Evolutionary conservation across 2,329 filamentous ascomycete species (phyloP).

Genomic region (Acrodontium crateriforme): DNA sequence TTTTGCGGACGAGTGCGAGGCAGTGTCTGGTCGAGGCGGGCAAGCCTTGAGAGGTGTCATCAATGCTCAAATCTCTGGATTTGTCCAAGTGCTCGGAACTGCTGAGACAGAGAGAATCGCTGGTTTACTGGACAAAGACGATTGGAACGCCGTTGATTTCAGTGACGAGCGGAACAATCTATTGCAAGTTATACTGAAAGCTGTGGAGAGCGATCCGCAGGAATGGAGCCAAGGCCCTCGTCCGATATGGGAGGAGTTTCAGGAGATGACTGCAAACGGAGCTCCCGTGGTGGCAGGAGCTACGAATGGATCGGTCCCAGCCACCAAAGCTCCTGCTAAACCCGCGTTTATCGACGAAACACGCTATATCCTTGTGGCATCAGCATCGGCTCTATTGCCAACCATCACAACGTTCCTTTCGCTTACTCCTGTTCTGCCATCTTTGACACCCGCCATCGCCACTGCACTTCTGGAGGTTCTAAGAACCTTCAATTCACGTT

Average conservation of each 20-base stretch:
- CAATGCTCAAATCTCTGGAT: constrained; percentile 69
- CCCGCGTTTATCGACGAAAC: constrained; percentile 68
- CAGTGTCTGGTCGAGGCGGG: constrained; percentile 65
- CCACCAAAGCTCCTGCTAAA: constrained; percentile 7
- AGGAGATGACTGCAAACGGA: constrained; percentile 5
- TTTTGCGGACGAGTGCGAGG: constrained; percentile 77
- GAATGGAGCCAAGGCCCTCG: constrained; percentile 47
- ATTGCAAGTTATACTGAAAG: constrained; percentile 51
- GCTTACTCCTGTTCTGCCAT: constrained; percentile 72
- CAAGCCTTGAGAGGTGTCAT: constrained; percentile 64
- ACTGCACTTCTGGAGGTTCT: constrained; percentile 70
- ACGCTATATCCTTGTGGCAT: constrained; percentile 72
- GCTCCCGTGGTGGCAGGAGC: neutral
- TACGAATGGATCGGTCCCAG: constrained; percentile 1
- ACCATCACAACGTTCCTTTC: constrained; percentile 74
- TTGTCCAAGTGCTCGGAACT: constrained; percentile 58
- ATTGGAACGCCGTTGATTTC: constrained; percentile 69
- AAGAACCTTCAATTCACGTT: constrained; percentile 87
- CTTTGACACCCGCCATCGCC: constrained; percentile 74
- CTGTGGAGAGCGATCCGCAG: constrained; percentile 55
- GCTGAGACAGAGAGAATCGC: constrained; percentile 60
- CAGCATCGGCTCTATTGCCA: constrained; percentile 65
- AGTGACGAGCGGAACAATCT: constrained; percentile 45
- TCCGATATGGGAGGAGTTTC: constrained; percentile 35
- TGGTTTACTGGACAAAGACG: constrained; percentile 64